Evolutionary conservation across 352 stramenopile genomes (phyloP), one percentile per base, ranked within the genome.

Genomic region (Aphanomyces euteiches): DNA sequence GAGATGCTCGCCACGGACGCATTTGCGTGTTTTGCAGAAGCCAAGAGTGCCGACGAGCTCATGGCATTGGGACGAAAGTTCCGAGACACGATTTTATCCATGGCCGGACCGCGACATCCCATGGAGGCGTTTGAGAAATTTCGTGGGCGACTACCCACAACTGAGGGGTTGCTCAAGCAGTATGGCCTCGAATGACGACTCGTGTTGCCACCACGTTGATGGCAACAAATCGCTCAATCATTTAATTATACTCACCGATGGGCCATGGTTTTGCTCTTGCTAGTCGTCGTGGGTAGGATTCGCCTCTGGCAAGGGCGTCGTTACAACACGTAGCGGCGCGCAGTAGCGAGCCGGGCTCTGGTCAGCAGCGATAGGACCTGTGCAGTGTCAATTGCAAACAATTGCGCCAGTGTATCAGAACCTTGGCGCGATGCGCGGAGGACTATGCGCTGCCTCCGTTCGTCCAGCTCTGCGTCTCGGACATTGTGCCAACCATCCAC

Each of bases 1-100:
- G 96, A 99, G 80, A 95, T 99, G 48, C 90, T 99, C 82, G 93
- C 84, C 67, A 97, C 96, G 28, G 96, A 99, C 78, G 96, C 96
- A 7, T 99, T 98, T 77, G 91, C 85, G 28, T 95, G 96, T 5
- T 99, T 99, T 71, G 95, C 99, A 77, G 97, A 99, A 73, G 92
- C 90, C 19, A 19, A 60, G 10, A 85, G 85, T n/a, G 10, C 1
- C 12, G 54, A 43, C 10, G 89, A 80, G 7, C 77, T 96, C 5
- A 76, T 77, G 53, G 78, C 76, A 34, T 86, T 98, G 19, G 96
- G 96, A 34, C 79, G 75, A 50, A 82, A 81, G 48, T 99, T 98
- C 84, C 84, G 95, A 45, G 83, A 97, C 56, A 99, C 97, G 39
- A 90, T 99, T 21, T 76, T 98, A 39, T 86, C 78, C 19, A 80